Conservation (phyloP, 257 asterid species). For the Gentiana macrophylla region DNA sequence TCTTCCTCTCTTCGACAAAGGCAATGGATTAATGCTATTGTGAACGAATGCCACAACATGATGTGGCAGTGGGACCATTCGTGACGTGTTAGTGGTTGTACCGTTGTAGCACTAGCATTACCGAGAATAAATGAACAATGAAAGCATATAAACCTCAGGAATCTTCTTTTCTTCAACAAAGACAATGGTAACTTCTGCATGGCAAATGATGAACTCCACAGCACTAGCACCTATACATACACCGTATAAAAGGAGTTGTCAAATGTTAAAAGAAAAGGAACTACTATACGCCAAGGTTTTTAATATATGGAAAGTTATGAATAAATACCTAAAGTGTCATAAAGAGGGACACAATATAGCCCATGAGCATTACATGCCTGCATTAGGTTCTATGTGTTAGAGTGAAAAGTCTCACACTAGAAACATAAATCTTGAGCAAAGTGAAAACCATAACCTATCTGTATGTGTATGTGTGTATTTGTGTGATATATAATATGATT, state of each 20-base stretch:
- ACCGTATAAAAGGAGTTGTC: conserved; percentile 16
- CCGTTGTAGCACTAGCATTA: too few species aligned
- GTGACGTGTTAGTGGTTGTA: too few species aligned
- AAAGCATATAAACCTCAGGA: conserved; percentile 46
- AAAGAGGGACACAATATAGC: conserved; percentile 77
- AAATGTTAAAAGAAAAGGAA: conserved; percentile 7
- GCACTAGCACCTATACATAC: conserved; percentile 77
- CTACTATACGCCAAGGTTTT: too few species aligned
- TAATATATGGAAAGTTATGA: conserved; percentile 7
- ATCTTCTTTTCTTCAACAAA: conserved; percentile 90
- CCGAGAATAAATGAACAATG: not conserved
- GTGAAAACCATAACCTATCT: too few species aligned
- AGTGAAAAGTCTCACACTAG: too few species aligned
- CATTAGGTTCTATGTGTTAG: conserved; percentile 22
- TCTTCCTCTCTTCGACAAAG: too few species aligned
- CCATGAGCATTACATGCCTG: conserved; percentile 99
- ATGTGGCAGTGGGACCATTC: too few species aligned
- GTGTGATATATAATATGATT: too few species aligned
- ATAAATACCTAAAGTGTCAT: conserved; percentile 83
- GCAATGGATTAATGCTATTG: too few species aligned
- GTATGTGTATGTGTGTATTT: too few species aligned
- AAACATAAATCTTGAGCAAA: too few species aligned
- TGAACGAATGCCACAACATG: too few species aligned
- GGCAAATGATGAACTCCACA: conserved; percentile 81
- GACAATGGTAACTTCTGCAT: conserved; percentile 82